Evolutionary conservation across 2,329 filamentous ascomycete species (phyloP), one percentile per base, ranked within the genome.

Genomic region (Xylaria sp.): DNA sequence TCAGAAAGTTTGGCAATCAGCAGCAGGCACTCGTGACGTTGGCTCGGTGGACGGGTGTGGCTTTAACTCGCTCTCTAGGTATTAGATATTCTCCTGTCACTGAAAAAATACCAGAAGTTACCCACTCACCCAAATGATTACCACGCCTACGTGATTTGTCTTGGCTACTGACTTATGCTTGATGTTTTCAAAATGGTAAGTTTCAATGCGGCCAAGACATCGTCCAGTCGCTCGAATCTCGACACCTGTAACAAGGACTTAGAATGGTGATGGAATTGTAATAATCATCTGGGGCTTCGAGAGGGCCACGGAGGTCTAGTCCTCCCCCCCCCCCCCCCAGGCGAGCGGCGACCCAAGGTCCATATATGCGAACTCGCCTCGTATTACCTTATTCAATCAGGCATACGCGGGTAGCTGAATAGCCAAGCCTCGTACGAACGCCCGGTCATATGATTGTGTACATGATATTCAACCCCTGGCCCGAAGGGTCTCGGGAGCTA

Each of bases 31-130:
- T 72, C 70, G 58, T 59, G 55, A 70, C 69, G 60, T 72, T 58
- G 71, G 66, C 72, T 68, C 66, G 68, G 73, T 76, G 72, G 75
- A 73, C 69, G 70, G 76, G 77, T 76, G 69, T 76, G 76, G 80
- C 78, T 79, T 82, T 80, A 86, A 83, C 86, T 87, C 86, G 86
- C 87, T 89, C 86, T 89, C 86, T 89, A 87, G 80, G 87, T 89
- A 89, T 86, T 81, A 84, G 81, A 84, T 86, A 85, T 81, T 80
- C 75, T 77, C 79, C 73, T 76, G 76, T 81, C 86, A 86, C 86
- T 87, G 83, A 86, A 69, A 66, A 13, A 70, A 71, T 70, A 70
- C 69, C 69, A 70, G 69, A 70, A 70, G 69, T 70, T 70, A 70
- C 69, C 69, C 69, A 70, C 69, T 70, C 69, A 70, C 59, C 43